phyloP scores from a whole-genome alignment of 768 basidiomycete genomes.

The Rickenella mellea region DNA sequence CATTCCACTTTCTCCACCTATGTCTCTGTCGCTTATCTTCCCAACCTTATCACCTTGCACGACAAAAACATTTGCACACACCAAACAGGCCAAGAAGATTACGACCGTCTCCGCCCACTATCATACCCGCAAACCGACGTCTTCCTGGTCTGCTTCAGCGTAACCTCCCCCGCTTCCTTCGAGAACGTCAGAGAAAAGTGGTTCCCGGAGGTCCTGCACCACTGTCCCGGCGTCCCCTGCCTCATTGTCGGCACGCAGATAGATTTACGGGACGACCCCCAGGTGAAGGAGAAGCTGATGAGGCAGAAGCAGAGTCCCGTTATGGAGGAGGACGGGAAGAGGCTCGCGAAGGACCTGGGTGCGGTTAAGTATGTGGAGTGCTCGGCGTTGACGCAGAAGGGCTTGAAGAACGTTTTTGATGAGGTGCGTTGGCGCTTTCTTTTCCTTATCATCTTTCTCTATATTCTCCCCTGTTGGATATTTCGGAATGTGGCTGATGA shows the following conservation, averaged over 20 bases:
- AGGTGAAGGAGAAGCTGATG: conserved; percentile 89
- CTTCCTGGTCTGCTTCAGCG: conserved; percentile 98
- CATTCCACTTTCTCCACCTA: background rate
- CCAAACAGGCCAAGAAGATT: conserved; percentile 90
- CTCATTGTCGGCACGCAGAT: conserved; percentile 98
- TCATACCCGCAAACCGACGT: conserved; percentile 99
- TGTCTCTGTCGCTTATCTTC: background rate
- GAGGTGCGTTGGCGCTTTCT: conserved; percentile 54
- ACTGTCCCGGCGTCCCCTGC: conserved; percentile 98
- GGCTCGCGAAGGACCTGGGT: conserved; percentile 93
- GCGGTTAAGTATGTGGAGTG: conserved; percentile 99
- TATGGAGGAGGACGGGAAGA: conserved; percentile 77
- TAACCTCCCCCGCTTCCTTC: conserved; percentile 95
- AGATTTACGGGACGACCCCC: conserved; percentile 88
- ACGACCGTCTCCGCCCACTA: conserved; percentile 96
- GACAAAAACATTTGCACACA: conserved; percentile 6
- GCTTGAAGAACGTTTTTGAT: conserved; percentile 99
- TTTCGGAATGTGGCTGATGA: background rate
- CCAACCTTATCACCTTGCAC: conserved; percentile 2
- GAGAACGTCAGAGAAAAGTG: conserved; percentile 99
- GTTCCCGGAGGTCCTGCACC: conserved; percentile 99
- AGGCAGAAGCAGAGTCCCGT: conserved; percentile 97
- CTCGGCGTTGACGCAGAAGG: conserved; percentile 98
- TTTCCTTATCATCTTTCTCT: conserved; percentile 1
- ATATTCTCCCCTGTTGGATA: conserved; percentile 6